These are phyloP conservation scores for Globisporangium sylvaticum DNA, from an alignment of 352 stramenopile species.

Conservation along the genomic window DNA sequence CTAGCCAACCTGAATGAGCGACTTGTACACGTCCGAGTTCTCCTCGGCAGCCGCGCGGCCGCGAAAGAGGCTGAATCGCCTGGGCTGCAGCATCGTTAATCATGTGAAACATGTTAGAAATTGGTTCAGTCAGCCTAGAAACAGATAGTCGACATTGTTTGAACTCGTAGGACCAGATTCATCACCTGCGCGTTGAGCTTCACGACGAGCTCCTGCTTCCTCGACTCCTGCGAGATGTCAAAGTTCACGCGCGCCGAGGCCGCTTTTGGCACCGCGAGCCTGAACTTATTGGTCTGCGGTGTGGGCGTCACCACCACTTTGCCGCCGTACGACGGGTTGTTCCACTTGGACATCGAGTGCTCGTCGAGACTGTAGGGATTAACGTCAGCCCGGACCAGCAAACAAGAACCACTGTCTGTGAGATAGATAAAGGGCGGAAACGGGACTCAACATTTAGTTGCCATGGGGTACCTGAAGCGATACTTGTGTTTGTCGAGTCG, in stretches of 20 bases:
- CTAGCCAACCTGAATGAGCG: slow-evolving; percentile 38
- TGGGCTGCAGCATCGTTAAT: slow-evolving; percentile 18
- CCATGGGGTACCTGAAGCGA: slow-evolving; percentile 51
- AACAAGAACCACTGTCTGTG: background rate
- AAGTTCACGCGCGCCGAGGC: slow-evolving; percentile 47
- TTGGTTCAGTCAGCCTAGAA: background rate
- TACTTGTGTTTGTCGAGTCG: slow-evolving; percentile 72
- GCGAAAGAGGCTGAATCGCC: slow-evolving; percentile 49
- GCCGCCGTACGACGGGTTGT: slow-evolving; percentile 53
- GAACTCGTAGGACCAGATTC: too few species aligned
- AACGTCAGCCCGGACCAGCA: background rate
- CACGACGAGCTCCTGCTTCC: slow-evolving; percentile 69
- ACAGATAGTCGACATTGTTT: background rate
- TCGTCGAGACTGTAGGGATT: slow-evolving; percentile 19
- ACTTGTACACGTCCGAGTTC: slow-evolving; percentile 27
- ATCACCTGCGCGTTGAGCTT: slow-evolving; percentile 47
- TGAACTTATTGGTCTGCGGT: slow-evolving; percentile 46
- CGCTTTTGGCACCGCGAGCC: slow-evolving; percentile 37
- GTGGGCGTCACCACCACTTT: slow-evolving; percentile 55
- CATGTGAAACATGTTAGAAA: background rate
- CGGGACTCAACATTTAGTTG: background rate
- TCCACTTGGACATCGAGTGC: slow-evolving; percentile 54
- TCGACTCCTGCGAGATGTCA: slow-evolving; percentile 66
- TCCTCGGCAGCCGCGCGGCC: slow-evolving; percentile 30
- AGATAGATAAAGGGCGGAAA: background rate